Percentiles rank a stretch among this genome's conserved stretches.
Evolutionary conservation across 2,329 filamentous ascomycete genomes (phyloP).

Genomic region (Ceratocystis papillata): DNA sequence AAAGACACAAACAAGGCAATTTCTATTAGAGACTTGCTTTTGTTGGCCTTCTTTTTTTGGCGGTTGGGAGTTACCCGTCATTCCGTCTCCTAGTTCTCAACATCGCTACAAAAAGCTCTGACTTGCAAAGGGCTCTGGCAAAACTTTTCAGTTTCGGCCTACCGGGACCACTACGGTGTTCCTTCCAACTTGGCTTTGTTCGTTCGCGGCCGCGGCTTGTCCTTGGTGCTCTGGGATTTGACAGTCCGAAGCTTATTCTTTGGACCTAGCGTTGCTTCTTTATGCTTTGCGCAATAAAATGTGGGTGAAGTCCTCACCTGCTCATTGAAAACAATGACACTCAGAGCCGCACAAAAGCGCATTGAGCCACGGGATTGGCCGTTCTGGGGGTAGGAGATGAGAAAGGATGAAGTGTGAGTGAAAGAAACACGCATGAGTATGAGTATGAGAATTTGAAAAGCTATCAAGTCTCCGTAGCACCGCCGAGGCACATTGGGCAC

Average conservation of each 20-base stretch:
- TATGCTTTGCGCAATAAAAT: neutral
- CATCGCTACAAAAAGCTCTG: neutral
- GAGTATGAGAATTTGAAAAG: neutral
- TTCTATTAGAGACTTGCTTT: neutral
- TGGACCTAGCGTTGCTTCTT: neutral
- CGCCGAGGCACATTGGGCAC: slow-evolving; percentile 1
- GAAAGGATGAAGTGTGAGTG: neutral
- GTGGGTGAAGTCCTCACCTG: neutral
- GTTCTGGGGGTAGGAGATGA: neutral
- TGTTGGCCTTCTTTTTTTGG: neutral
- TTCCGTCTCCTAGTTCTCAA: neutral
- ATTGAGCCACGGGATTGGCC: slow-evolving; percentile 9
- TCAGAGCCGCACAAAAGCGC: slow-evolving; percentile 8
- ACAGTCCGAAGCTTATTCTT: neutral
- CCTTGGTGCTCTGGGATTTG: neutral
- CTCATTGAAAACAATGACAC: neutral
- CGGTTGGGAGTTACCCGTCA: neutral
- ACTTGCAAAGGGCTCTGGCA: slow-evolving; percentile 2
- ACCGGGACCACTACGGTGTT: slow-evolving; percentile 10
- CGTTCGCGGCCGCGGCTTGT: neutral
- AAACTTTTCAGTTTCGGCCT: neutral
- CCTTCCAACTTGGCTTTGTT: slow-evolving; percentile 1
- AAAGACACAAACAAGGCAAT: neutral
- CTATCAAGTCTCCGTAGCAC: slow-evolving; percentile 2
- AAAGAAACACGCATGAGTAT: neutral